Evolutionary conservation across 345 rosid genomes (phyloP), one percentile per base, ranked within the genome.

Genomic region (Fremontodendron californicum): DNA sequence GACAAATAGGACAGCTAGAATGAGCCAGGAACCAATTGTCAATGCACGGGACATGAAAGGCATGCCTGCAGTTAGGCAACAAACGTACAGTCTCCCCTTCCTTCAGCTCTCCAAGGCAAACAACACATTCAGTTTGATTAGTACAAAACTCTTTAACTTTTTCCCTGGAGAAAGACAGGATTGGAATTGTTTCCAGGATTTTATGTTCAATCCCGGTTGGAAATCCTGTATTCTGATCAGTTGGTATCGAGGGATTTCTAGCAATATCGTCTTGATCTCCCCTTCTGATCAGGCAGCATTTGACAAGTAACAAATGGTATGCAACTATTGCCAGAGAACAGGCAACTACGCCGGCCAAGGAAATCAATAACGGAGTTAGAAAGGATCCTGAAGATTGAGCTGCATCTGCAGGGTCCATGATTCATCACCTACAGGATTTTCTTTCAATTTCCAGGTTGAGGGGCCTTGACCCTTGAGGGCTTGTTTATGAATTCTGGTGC

Each of bases 1-100:
- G 82, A 73, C 98, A 94, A 60, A 89, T 51, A 5, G 97, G 98
- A 73, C 96, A 94, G 66, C 78, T 89, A 0, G 79, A 78, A 73
- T 88, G 91, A 29, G 91, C 87, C 45, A 49, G 73, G 49, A 94
- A 86, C 98, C 98, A 94, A 65, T 73, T 63, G 74, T 91, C 97
- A 9, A 94, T 82, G 76, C 98, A 94, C 3, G 85, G 75, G 42
- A 88, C 89, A 25, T 94, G 98, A 79, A 90, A 94, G 6, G 89
- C 79, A 39, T 94, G 98, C 23, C 88, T 84, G 69, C 98, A 92
- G 63, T 78, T 82, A 1, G 96, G 97, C 80, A 94, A 75, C 74
- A 86, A 78, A 13, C 95, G 87, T 4, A 91, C 89, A 61, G 75
- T 77, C 0, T 89, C 93, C 0, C 87, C 85, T 52, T 88, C 91